Percentiles rank a stretch among this genome's conserved stretches.
Evolutionary conservation across 2,329 filamentous ascomycete species (phyloP).

Genomic region (Alternaria metachromatica): DNA sequence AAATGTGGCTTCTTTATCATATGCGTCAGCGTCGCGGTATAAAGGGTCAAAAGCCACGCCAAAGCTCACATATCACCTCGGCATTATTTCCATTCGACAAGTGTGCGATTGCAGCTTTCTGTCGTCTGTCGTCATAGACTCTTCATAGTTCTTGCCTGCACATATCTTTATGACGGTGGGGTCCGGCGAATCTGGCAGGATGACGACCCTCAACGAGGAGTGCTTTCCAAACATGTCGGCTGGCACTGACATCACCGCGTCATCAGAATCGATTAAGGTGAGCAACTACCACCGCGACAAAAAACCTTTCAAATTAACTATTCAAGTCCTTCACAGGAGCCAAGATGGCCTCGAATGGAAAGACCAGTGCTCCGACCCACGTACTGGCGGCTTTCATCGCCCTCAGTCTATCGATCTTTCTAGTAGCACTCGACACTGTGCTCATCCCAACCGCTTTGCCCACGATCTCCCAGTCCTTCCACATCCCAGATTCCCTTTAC

Average conservation of each 20-base stretch:
- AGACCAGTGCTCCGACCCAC: not conserved
- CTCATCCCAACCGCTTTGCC: slow-evolving; percentile 71
- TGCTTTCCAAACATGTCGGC: not conserved
- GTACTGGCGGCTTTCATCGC: slow-evolving; percentile 37
- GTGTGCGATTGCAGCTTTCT: not conserved
- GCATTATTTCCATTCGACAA: not conserved
- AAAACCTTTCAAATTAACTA: not conserved
- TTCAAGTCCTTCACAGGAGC: not conserved
- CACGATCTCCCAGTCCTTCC: slow-evolving; percentile 67
- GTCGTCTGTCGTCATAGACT: not conserved
- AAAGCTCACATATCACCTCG: not conserved
- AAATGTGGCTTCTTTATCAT: not conserved
- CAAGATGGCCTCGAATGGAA: not conserved
- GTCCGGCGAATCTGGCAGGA: not conserved
- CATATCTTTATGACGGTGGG: not conserved
- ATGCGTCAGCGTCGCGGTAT: not conserved
- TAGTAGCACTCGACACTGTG: slow-evolving; percentile 59
- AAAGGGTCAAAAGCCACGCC: not conserved
- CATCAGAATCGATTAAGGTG: not conserved
- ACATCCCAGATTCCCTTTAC: slow-evolving; percentile 70
- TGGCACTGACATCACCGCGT: not conserved
- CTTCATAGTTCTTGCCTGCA: not conserved
- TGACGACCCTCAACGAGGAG: not conserved
- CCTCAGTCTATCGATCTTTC: slow-evolving; percentile 47
- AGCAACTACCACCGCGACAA: not conserved